phyloP scores from a whole-genome alignment of 805 yeast species.

The Candida ortonii region DNA sequence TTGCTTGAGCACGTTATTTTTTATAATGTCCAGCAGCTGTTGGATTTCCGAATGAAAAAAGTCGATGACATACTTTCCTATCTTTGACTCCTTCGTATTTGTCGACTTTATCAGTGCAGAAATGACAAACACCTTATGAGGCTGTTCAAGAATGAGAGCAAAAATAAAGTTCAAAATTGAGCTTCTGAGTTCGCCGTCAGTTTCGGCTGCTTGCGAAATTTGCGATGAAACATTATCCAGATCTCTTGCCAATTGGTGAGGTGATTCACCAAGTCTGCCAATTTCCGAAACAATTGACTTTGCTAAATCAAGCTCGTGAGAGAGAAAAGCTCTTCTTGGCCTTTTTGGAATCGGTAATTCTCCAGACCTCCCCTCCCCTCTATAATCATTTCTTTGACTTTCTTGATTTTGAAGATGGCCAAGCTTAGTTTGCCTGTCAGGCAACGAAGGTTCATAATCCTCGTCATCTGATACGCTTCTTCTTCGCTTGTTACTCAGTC shows the following conservation, averaged over 20 bases:
- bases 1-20: conserved; percentile 14
- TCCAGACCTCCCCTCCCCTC: conserved; percentile 1
- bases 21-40: conserved; percentile 41
- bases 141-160: conserved; percentile 80
- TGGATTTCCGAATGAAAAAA: conserved; percentile 65
- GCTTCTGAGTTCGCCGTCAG: conserved; percentile 55
- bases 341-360: conserved; percentile 11
- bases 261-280: conserved; percentile 56
- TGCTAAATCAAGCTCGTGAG: conserved; percentile 34
- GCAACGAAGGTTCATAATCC: conserved; percentile 19
- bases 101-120: conserved; percentile 65
- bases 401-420: background rate
- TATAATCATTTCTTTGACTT: background rate
- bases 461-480: conserved; percentile 20
- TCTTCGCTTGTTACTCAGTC: conserved; percentile 18
- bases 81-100: conserved; percentile 57
- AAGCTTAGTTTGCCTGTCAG: conserved; percentile 1
- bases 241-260: conserved; percentile 38
- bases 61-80: conserved; percentile 69
- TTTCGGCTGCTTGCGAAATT: conserved; percentile 61
- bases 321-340: conserved; percentile 15
- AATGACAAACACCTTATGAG: conserved; percentile 79
- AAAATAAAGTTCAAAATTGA: conserved; percentile 61
- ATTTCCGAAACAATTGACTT: conserved; percentile 49
- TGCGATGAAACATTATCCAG: conserved; percentile 67